These are phyloP conservation scores for Phaeotremella skinneri DNA, from an alignment of 768 basidiomycete genomes.

Conservation along the genomic window DNA sequence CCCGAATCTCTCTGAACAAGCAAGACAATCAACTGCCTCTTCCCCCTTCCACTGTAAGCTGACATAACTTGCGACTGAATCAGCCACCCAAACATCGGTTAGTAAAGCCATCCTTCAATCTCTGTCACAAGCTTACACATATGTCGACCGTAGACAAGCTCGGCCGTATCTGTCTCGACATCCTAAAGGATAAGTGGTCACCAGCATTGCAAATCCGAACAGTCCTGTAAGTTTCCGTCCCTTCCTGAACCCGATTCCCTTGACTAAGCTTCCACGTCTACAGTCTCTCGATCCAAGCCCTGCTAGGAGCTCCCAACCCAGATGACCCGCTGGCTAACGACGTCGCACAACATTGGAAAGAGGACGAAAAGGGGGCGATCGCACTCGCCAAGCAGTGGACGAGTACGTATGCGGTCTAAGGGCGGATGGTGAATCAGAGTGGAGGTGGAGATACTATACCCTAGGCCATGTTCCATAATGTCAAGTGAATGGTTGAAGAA, in stretches of 20 bases:
- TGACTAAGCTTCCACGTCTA: no score
- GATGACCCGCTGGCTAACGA: slow-evolving; percentile 53
- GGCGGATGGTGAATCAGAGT: background rate
- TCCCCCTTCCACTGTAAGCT: background rate
- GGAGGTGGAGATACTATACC: background rate
- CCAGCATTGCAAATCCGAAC: slow-evolving; percentile 98
- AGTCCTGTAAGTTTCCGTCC: slow-evolving; percentile 59
- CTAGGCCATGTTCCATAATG: background rate
- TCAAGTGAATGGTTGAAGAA: background rate
- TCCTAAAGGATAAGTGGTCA: slow-evolving; percentile 99
- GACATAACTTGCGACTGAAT: background rate
- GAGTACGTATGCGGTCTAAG: slow-evolving; percentile 68
- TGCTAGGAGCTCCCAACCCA: slow-evolving; percentile 92
- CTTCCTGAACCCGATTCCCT: background rate
- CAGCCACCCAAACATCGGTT: slow-evolving; percentile 94
- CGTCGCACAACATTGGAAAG: slow-evolving; percentile 94
- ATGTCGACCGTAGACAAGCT: slow-evolving; percentile 72
- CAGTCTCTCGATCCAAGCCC: slow-evolving; percentile 85
- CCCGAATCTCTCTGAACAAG: background rate
- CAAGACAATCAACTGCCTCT: background rate
- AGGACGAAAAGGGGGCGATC: slow-evolving; percentile 90
- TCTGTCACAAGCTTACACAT: background rate
- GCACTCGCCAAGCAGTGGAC: slow-evolving; percentile 95
- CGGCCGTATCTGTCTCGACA: slow-evolving; percentile 96
- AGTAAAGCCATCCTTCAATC: slow-evolving; percentile 43